Evolutionary conservation across 1,139 yeast species (phyloP), one percentile per base, ranked within the genome.

Genomic region (Candida neerlandica): DNA sequence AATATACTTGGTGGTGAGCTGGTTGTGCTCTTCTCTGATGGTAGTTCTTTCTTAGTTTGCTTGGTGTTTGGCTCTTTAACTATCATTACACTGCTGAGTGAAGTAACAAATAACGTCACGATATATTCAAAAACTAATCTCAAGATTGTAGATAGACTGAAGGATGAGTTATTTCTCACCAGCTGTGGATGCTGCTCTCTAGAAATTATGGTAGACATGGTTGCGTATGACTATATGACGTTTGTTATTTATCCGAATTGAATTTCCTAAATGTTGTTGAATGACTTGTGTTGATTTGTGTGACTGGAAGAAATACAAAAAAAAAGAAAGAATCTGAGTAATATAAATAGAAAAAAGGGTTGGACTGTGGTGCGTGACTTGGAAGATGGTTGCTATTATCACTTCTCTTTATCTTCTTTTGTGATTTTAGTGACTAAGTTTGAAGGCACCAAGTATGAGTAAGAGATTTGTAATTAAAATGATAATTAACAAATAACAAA

Each of bases 51-150:
- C 27, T 12, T 41, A 38, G 16, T 9, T 41, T 18, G 6, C 30
- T 41, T 26, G 21, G 18, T 27, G 6, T 41, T 14, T 29, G 34
- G 45, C 12, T 37, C 41, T 21, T 37, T 37, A 10, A 37, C 15
- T n/a, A 37, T n/a, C 29, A 37, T 12, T 7, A 37, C 16, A 37
- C 41, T 37, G 15, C 29, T 37, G 15, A 37, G 41, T 6, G 41
- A 37, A 5, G 41, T 21, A 4, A 21, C 30, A 4, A 37, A 37
- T 21, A 37, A 37, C 6, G 41, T 37, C 11, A 37, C 41, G 18
- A 37, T n/a, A 23, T 37, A 37, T 37, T 37, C 41, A 37, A 37
- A 37, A 19, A 27, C 41, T n/a, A 37, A 21, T 37, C 41, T 37
- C 26, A 37, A 21, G n/a, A 37, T 37, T 7, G 41, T 37, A 21